Evolutionary conservation across 140 eudicot genomes (phyloP).

Genomic region (Senecio squalidus): DNA sequence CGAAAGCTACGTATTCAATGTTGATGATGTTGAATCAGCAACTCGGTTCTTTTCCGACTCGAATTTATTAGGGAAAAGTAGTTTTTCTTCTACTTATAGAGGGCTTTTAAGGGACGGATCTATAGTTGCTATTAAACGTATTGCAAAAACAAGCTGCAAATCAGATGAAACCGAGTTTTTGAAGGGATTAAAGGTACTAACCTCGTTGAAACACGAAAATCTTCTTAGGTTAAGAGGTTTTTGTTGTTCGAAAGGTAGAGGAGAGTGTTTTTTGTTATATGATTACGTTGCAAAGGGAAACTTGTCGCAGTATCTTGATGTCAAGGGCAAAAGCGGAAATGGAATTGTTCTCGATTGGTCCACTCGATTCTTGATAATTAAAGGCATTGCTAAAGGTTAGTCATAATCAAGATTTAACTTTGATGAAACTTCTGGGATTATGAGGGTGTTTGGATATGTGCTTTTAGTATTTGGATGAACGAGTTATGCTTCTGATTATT

Average conservation of each 20-base stretch:
- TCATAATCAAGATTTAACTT: background rate
- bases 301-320: conserved; percentile 68
- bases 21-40: conserved; percentile 84
- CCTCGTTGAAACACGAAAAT: conserved; percentile 70
- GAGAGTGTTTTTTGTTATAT: conserved; percentile 84
- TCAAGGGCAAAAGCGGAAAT: conserved; percentile 37
- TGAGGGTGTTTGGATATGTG: background rate
- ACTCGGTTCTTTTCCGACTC: conserved; percentile 72
- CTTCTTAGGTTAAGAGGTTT: conserved; percentile 75
- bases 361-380: conserved; percentile 62
- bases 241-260: conserved; percentile 91
- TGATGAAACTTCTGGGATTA: background rate
- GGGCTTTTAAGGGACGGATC: conserved; percentile 84
- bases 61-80: conserved; percentile 77
- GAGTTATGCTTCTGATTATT: too few species aligned
- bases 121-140: conserved; percentile 69
- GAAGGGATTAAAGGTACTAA: conserved; percentile 68
- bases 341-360: conserved; percentile 79
- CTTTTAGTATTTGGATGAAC: background rate
- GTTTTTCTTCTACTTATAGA: conserved; percentile 67
- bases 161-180: conserved; percentile 80
- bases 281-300: conserved; percentile 82
- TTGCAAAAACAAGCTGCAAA: conserved; percentile 75
- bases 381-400: conserved; percentile 90
- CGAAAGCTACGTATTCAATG: conserved; percentile 63